Percentiles rank a stretch among this genome's conserved stretches.
Evolutionary conservation across 352 stramenopile genomes (phyloP).

Genomic region (Globisporangium barbulae): DNA sequence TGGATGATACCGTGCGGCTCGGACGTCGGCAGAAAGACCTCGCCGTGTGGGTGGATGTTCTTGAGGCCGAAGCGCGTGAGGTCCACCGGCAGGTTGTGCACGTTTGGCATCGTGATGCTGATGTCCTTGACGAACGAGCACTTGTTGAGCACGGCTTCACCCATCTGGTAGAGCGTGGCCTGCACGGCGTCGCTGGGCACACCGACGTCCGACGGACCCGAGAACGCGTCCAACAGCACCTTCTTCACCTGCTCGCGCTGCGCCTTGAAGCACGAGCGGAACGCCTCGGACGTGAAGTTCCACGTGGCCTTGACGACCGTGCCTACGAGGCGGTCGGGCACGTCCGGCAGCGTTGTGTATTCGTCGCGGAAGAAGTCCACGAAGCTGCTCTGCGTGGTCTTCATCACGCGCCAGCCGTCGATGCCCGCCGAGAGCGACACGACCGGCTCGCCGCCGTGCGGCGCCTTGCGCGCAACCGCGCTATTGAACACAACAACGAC

Average conservation of each 20-base stretch:
- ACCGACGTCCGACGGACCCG: constrained; percentile 71
- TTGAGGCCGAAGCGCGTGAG: constrained; percentile 78
- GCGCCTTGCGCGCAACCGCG: constrained; percentile 50
- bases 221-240: constrained; percentile 73
- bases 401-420: constrained; percentile 77
- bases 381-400: constrained; percentile 89
- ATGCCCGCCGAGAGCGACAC: constrained; percentile 59
- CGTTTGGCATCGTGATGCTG: constrained; percentile 81
- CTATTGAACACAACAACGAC: constrained; percentile 18
- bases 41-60: constrained; percentile 86
- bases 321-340: constrained; percentile 70
- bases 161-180: constrained; percentile 87
- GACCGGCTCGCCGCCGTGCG: constrained; percentile 23
- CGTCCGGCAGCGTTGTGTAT: constrained; percentile 76
- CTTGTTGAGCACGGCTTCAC: constrained; percentile 66
- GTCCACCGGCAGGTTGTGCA: constrained; percentile 88
- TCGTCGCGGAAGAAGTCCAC: constrained; percentile 83
- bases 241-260: constrained; percentile 57
- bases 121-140: constrained; percentile 70
- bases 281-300: constrained; percentile 54
- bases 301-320: constrained; percentile 75
- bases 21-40: constrained; percentile 84
- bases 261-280: constrained; percentile 35
- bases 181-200: constrained; percentile 77
- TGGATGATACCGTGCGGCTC: constrained; percentile 89